These are phyloP conservation scores for Diaporthe eres DNA, from an alignment of 2,329 filamentous ascomycete species.

Conservation along the genomic window DNA sequence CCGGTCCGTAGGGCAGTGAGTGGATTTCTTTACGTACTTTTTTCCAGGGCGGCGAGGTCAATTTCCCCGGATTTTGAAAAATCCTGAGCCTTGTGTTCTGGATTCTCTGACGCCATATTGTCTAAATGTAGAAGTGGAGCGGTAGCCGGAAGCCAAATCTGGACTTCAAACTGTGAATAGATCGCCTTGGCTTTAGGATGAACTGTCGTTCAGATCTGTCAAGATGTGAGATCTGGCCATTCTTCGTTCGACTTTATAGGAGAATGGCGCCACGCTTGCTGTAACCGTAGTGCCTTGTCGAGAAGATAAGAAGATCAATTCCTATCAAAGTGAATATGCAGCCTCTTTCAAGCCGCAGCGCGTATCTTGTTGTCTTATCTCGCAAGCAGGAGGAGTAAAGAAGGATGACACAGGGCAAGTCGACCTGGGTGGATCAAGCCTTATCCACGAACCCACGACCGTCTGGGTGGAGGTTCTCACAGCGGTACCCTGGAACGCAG, in stretches of 20 bases:
- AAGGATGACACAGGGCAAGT: background rate
- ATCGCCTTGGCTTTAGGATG: background rate
- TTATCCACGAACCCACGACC: background rate
- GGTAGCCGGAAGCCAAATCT: background rate
- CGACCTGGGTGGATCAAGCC: background rate
- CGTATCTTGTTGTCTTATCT: constrained; percentile 9
- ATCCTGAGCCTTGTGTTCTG: background rate
- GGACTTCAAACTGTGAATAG: background rate
- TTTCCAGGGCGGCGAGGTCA: constrained; percentile 14
- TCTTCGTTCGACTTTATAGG: constrained; percentile 28
- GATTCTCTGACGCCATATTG: constrained; percentile 15
- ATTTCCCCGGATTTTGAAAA: constrained; percentile 11
- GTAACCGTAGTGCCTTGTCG: background rate
- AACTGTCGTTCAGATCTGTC: background rate
- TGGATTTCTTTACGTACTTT: constrained; percentile 48
- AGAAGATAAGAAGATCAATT: constrained; percentile 9
- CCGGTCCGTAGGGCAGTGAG: constrained; percentile 20
- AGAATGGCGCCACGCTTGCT: constrained; percentile 10
- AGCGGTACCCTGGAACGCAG: constrained; percentile 9
- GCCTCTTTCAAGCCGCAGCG: background rate
- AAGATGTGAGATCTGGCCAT: background rate
- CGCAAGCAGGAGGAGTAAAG: background rate
- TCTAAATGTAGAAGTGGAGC: constrained; percentile 4
- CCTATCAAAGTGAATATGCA: background rate
- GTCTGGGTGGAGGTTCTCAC: constrained; percentile 23